These are phyloP conservation scores for Myxozyma neglecta DNA, from an alignment of 805 yeast species.

Conservation along the genomic window DNA sequence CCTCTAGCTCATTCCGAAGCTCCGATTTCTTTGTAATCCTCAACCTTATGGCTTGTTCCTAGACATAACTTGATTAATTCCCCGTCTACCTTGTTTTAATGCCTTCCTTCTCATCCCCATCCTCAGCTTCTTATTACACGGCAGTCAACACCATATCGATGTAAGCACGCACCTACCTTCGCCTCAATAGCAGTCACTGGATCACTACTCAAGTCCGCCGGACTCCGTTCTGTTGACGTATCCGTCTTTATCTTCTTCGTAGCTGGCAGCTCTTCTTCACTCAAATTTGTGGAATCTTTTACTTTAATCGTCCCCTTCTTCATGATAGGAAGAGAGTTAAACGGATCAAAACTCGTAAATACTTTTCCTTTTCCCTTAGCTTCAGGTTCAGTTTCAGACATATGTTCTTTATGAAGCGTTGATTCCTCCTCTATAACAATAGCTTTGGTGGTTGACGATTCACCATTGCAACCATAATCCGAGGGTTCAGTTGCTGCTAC, in stretches of 20 bases:
- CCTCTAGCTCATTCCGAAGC: slow-evolving; percentile 14
- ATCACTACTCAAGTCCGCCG: not conserved
- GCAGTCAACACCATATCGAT: not conserved
- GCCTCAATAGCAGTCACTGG: not conserved
- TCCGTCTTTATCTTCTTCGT: not conserved
- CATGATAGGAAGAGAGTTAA: slow-evolving; percentile 8
- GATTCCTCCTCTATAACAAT: not conserved
- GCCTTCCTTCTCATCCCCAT: not conserved
- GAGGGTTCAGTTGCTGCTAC: not conserved
- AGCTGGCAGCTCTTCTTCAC: not conserved
- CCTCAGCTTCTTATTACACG: not conserved
- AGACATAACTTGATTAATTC: not conserved
- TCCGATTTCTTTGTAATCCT: slow-evolving; percentile 25
- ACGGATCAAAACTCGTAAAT: slow-evolving; percentile 8
- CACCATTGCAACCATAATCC: no score
- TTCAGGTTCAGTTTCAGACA: not conserved
- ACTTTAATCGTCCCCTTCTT: not conserved
- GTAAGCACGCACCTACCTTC: slow-evolving; percentile 8
- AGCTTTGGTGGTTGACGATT: not conserved
- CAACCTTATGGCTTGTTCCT: slow-evolving; percentile 17
- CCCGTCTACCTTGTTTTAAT: not conserved
- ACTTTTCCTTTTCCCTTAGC: slow-evolving; percentile 1
- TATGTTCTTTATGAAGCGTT: not conserved
- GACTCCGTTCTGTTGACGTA: not conserved
- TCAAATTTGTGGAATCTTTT: not conserved